These are phyloP conservation scores for Straminergon stramineum DNA, from an alignment of 225 moss, liverwort and hornwort species.

Conservation along the genomic window DNA sequence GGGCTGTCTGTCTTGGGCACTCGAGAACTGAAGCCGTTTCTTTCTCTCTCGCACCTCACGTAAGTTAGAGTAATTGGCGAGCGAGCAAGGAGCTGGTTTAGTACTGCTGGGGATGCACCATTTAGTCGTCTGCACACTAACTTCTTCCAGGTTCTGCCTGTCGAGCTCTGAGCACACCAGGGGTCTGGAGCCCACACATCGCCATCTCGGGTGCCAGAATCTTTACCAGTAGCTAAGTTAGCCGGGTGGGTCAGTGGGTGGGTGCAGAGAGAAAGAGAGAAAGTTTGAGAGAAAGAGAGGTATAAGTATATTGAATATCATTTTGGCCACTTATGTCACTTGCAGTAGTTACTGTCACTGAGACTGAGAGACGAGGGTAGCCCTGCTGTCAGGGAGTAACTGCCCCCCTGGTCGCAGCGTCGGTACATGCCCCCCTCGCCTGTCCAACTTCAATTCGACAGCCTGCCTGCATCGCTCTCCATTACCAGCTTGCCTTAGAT, in stretches of 20 bases:
- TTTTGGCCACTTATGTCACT: background rate
- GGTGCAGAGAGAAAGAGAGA: background rate
- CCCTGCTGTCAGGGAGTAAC: constrained; percentile 14
- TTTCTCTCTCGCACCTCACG: background rate
- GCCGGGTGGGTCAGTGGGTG: background rate
- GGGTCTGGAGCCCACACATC: background rate
- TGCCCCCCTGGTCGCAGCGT: constrained; percentile 18
- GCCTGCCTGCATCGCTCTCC: constrained; percentile 10
- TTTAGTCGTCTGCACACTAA: background rate
- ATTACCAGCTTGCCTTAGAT: background rate
- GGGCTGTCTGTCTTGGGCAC: constrained; percentile 13
- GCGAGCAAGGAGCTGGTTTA: background rate
- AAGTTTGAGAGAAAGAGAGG: background rate
- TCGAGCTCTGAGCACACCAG: background rate
- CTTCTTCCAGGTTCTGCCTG: background rate
- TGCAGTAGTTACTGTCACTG: background rate
- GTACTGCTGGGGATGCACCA: background rate
- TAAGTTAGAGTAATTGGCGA: constrained; percentile 7
- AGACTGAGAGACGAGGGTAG: background rate
- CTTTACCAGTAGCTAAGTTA: background rate
- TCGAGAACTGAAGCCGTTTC: constrained; percentile 28
- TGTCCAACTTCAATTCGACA: constrained; percentile 12
- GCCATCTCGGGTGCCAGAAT: constrained; percentile 7
- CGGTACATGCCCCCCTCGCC: constrained; percentile 10
- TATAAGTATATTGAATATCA: background rate